phyloP scores from a whole-genome alignment of 1,284 basidiomycete genomes.

The Ganoderma lingzhi region DNA sequence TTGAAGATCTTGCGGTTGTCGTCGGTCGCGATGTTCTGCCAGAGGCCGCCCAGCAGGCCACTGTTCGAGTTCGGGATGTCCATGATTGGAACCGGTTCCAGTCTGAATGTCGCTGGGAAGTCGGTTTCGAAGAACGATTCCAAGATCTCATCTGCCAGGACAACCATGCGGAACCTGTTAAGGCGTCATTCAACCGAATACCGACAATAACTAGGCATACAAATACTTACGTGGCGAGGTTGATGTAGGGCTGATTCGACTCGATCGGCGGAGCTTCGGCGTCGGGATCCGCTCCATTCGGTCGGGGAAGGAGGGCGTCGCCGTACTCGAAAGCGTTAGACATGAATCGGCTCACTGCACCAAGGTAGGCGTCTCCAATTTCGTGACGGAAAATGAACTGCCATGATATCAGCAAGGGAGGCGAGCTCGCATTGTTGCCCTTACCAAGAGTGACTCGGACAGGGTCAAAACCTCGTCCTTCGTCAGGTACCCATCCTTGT shows the following conservation, averaged over 20 bases:
- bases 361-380: slow-evolving; percentile 95
- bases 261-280: slow-evolving; percentile 59
- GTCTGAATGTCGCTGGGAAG: slow-evolving; percentile 85
- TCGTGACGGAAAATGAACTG: slow-evolving; percentile 99
- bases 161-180: slow-evolving; percentile 94
- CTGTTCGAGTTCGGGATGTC: slow-evolving; percentile 64
- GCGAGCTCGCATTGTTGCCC: slow-evolving; percentile 38
- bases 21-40: slow-evolving; percentile 89
- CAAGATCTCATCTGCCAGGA: slow-evolving; percentile 92
- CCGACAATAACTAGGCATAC: not conserved
- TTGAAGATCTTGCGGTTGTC: slow-evolving; percentile 89
- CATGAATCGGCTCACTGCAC: slow-evolving; percentile 95
- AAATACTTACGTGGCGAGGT: slow-evolving; percentile 74
- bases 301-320: slow-evolving; percentile 77
- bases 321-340: slow-evolving; percentile 97
- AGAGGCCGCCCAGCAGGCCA: slow-evolving; percentile 83
- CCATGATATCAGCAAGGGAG: slow-evolving; percentile 4
- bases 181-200: not conserved
- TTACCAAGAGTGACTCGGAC: slow-evolving; percentile 91
- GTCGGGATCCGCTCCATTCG: slow-evolving; percentile 51
- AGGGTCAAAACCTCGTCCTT: slow-evolving; percentile 97
- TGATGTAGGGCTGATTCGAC: slow-evolving; percentile 88
- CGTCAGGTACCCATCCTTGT: slow-evolving; percentile 93
- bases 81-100: slow-evolving; percentile 77
- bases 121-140: slow-evolving; percentile 96